A percentile compares a stretch with the other conserved stretches of the same genome.
Conservation (phyloP, 2,329 filamentous ascomycete species). For the Aspergillus fumigatiaffinis region DNA sequence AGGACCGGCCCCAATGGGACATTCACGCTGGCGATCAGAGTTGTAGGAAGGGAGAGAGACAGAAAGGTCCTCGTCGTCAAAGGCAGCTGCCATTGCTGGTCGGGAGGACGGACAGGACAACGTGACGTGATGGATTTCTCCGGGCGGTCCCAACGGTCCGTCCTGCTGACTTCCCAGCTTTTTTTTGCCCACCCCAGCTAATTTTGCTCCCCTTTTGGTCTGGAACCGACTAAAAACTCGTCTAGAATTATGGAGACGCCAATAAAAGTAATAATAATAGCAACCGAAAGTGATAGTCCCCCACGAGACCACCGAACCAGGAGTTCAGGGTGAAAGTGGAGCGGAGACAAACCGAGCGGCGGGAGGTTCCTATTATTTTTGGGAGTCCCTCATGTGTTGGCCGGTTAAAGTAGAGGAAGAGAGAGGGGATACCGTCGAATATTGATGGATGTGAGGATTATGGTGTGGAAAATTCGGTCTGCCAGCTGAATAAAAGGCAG, state of each 20-base stretch:
- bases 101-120: slow-evolving; percentile 21
- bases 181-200: slow-evolving; percentile 3
- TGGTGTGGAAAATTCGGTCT: not conserved
- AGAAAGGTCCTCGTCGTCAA: slow-evolving; percentile 79
- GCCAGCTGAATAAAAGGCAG: not conserved
- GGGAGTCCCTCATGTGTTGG: not conserved
- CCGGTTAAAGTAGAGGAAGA: not conserved
- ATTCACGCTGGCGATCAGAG: slow-evolving; percentile 27
- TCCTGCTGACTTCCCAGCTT: slow-evolving; percentile 19
- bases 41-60: slow-evolving; percentile 56
- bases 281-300: not conserved
- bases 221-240: not conserved
- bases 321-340: not conserved
- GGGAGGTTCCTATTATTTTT: not conserved
- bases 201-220: not conserved
- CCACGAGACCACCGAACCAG: not conserved
- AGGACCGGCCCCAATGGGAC: slow-evolving; percentile 14
- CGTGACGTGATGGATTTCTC: slow-evolving; percentile 37
- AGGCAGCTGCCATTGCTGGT: slow-evolving; percentile 41
- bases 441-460: not conserved
- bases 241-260: not conserved
- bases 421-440: not conserved
- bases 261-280: not conserved
- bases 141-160: slow-evolving; percentile 15
- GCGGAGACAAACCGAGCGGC: not conserved